These are phyloP conservation scores for Pontederia crassipes DNA, from an alignment of 176 grass and related monocot genomes.

Conservation along the genomic window DNA sequence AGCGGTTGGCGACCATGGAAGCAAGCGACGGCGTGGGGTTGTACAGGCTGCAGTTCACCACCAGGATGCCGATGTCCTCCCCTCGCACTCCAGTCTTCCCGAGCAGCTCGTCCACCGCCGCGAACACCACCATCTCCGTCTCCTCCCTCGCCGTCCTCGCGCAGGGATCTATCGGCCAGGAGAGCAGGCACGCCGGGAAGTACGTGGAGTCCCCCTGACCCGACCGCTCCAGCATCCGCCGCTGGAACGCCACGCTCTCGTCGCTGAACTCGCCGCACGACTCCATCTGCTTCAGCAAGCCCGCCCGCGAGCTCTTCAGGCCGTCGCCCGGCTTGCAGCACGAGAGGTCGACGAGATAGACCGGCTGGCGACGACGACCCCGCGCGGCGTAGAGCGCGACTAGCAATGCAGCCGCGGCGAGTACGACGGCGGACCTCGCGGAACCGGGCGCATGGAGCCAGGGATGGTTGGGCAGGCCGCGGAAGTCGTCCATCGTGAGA, in stretches of 20 bases:
- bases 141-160: constrained; percentile 49
- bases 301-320: constrained; percentile 49
- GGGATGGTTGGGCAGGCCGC: background rate
- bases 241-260: constrained; percentile 77
- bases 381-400: constrained; percentile 27
- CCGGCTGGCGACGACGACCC: constrained; percentile 30
- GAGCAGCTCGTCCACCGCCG: constrained; percentile 58
- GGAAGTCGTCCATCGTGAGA: constrained; percentile 6
- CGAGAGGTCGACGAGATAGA: constrained; percentile 59
- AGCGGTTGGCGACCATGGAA: constrained; percentile 59
- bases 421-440: constrained; percentile 5
- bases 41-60: constrained; percentile 86
- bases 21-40: constrained; percentile 77
- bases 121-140: constrained; percentile 73
- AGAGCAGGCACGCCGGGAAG: constrained; percentile 62
- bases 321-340: constrained; percentile 27
- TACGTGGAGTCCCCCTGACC: constrained; percentile 63
- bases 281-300: constrained; percentile 50
- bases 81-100: constrained; percentile 7
- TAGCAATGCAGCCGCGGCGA: constrained; percentile 5
- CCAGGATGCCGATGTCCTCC: constrained; percentile 43
- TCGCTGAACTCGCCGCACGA: constrained; percentile 37
- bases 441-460: background rate
- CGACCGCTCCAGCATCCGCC: constrained; percentile 77
- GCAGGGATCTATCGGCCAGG: constrained; percentile 46